Evolutionary conservation across 2,329 filamentous ascomycete genomes (phyloP), one percentile per base, ranked within the genome.

Genomic region (Alternaria longipes): DNA sequence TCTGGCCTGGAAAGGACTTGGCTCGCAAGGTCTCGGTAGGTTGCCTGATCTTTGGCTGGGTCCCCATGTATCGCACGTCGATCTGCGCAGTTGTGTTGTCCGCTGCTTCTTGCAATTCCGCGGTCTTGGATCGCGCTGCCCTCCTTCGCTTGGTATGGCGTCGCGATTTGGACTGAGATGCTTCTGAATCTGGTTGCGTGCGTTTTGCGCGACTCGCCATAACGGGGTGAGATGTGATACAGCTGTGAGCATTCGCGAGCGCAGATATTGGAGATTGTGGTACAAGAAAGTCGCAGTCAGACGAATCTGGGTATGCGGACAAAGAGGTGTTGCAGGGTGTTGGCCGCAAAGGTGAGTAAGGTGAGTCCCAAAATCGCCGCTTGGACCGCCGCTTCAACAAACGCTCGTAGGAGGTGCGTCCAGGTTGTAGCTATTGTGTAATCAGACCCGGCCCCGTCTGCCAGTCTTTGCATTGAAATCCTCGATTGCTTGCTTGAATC

Each of bases 381-480:
- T 40, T 24, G 53, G 32, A 28, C 45, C 53, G 28, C 28, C 1
- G 9, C 28, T 45, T 40, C 38, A 38, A 28, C 51, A 51, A 50
- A 51, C 46, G 53, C 45, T 32, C 26, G 22, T 18, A 18, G 45
- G 55, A 50, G 24, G 40, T n/a, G 45, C 30, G 26, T 34, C 32
- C 32, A 45, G 14, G 40, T 32, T 9, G 30, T 28, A 42, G 24
- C 22, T 56, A 51, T 40, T 26, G 20, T 41, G 44, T 26, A 24
- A 53, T 54, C 49, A 60, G 28, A n/a, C 28, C 45, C 54, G 58
- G 8, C 65, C 54, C 49, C 56, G 40, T 24, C 68, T 60, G 20
- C 69, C 69, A n/a, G 65, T 71, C 52, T 63, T 68, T n/a, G 58
- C 59, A 24, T 67, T 68, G 51, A 67, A 68, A 32, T 71, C 63